Evolutionary conservation across 208 protist genomes (phyloP), one percentile per base, ranked within the genome.

Genomic region (Leptomonas seymouri): DNA sequence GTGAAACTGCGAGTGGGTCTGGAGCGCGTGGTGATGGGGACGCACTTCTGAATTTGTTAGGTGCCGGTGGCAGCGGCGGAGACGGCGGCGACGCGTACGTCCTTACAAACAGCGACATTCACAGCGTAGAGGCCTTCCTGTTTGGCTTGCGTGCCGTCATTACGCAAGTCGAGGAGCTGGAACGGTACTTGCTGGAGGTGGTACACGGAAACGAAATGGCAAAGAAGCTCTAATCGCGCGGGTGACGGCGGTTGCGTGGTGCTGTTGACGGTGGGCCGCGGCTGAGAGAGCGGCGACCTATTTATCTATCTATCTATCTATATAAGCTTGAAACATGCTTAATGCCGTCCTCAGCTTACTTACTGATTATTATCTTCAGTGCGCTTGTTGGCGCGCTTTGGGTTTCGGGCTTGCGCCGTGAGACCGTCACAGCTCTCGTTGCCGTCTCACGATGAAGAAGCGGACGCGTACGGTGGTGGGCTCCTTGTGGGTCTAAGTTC

Each of bases 71-170:
- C n/a, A 73, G 76, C 65, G 82, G 76, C 72, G 54, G 83, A 57
- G 54, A 31, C 12, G 59, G 67, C 28, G 50, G 60, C 28, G 81
- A 80, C 25, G 84, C 85, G 70, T 91, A 87, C 77, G 86, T 95
- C 23, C 65, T 95, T 56, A 86, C 84, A 11, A 95, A 92, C 74
- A 75, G 78, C 42, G 90, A 95, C 48, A 88, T 95, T 46, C 90
- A 95, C 72, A 93, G 90, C 50, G 28, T 95, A 23, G 87, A 93
- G 78, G 85, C 90, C 0, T 95, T 95, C 54, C 70, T 95, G 11
- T 95, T 93, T 66, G 90, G 90, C 41, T 71, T 92, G 49, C 79
- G 84, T 31, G 73, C 84, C n/a, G 62, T 93, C 20, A 85, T 92
- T n/a, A 61, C 68, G 41, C 81, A 92, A 61, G 48, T 92, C 23